Evolutionary conservation across 176 grass and related monocot species (phyloP).

Genomic region (Zizania latifolia): DNA sequence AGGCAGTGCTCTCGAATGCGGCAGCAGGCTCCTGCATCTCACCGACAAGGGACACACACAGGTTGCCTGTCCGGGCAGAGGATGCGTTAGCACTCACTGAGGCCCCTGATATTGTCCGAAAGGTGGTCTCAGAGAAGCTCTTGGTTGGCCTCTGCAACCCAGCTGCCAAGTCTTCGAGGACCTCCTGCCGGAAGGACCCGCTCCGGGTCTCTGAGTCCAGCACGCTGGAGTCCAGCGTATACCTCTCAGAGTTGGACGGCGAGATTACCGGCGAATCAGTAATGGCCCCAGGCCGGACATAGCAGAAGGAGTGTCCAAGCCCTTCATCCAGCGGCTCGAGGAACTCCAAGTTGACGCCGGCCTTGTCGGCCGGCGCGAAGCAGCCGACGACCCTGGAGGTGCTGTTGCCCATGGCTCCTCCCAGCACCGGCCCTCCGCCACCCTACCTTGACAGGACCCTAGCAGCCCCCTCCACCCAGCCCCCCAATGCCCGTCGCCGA

Average conservation of each 20-base stretch:
- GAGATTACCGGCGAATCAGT: slow-evolving; percentile 68
- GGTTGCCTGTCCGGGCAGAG: slow-evolving; percentile 63
- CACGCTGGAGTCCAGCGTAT: slow-evolving; percentile 70
- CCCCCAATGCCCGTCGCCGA: slow-evolving; percentile 44
- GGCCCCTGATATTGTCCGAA: slow-evolving; percentile 77
- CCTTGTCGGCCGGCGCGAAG: slow-evolving; percentile 67
- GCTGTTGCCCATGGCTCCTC: slow-evolving; percentile 66
- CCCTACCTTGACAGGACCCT: neutral
- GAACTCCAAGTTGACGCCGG: slow-evolving; percentile 64
- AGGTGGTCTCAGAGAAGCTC: slow-evolving; percentile 62
- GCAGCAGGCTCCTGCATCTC: slow-evolving; percentile 64
- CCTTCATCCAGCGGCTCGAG: slow-evolving; percentile 80
- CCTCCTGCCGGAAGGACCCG: slow-evolving; percentile 61
- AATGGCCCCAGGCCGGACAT: slow-evolving; percentile 55
- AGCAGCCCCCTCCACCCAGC: slow-evolving; percentile 17
- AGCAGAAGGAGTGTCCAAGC: slow-evolving; percentile 88
- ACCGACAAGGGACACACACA: slow-evolving; percentile 37
- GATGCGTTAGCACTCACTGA: slow-evolving; percentile 85
- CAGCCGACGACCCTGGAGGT: slow-evolving; percentile 84
- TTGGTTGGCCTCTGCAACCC: slow-evolving; percentile 38
- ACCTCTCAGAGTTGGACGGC: slow-evolving; percentile 78
- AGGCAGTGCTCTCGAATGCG: slow-evolving; percentile 77
- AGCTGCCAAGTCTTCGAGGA: slow-evolving; percentile 34
- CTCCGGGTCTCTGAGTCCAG: slow-evolving; percentile 73
- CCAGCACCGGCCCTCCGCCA: neutral